A percentile compares a stretch with the other conserved stretches of the same genome.
These are phyloP conservation scores for Vanrija sp. DNA, from an alignment of 1,284 basidiomycete genomes.

Conservation along the genomic window DNA sequence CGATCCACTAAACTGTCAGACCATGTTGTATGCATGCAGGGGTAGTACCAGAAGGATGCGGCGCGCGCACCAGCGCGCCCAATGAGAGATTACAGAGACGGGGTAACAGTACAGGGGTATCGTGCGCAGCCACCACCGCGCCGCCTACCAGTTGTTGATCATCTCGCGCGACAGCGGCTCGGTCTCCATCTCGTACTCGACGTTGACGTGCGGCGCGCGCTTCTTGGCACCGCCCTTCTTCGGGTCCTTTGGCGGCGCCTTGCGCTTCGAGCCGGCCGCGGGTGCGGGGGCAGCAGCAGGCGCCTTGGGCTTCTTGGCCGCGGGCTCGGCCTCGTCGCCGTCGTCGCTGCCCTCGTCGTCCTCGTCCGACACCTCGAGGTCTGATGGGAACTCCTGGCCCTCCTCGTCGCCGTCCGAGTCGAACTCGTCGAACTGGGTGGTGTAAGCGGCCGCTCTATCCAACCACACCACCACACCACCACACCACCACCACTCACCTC, in stretches of 20 bases:
- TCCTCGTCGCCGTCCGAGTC: conserved; percentile 37
- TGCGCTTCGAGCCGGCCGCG: conserved; percentile 40
- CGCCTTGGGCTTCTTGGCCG: conserved; percentile 11
- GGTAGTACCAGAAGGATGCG: background rate
- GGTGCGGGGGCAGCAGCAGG: conserved; percentile 12
- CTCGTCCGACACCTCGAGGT: conserved; percentile 45
- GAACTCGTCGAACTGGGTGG: conserved; percentile 41
- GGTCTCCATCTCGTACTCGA: conserved; percentile 92
- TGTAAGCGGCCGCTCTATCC: background rate
- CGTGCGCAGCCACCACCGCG: background rate
- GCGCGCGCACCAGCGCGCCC: too few relatives aligned
- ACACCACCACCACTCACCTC: conserved; percentile 32
- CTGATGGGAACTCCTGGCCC: conserved; percentile 41
- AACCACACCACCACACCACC: background rate
- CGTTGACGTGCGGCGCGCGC: conserved; percentile 68
- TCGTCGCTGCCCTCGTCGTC: conserved; percentile 40
- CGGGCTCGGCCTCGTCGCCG: conserved; percentile 43
- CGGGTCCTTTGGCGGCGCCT: conserved; percentile 52
- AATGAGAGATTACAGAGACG: background rate
- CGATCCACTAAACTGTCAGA: background rate
- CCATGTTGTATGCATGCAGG: conserved; percentile 24
- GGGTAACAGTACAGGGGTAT: background rate
- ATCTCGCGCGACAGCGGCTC: conserved; percentile 58
- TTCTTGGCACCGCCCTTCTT: conserved; percentile 53
- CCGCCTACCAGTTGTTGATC: conserved; percentile 49